Conservation (phyloP, 2,329 filamentous ascomycete species). For the Alternaria panax region DNA sequence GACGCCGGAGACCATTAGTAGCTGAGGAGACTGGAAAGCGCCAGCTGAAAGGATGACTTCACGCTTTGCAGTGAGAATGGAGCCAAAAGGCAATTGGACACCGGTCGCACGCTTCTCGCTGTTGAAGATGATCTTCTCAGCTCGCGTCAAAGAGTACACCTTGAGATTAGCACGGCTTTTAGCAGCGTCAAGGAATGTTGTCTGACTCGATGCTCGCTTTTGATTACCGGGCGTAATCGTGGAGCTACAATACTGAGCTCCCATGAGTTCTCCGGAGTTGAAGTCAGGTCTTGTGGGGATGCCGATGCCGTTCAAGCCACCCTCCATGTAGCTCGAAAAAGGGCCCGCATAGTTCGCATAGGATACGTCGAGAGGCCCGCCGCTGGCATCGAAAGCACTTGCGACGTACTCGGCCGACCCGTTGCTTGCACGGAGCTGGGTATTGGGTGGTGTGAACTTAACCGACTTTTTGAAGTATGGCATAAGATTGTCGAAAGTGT, state of each 20-base stretch:
- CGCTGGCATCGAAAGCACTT: conserved; percentile 15
- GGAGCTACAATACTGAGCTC: conserved; percentile 22
- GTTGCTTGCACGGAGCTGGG: conserved; percentile 16
- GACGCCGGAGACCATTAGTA: conserved; percentile 50
- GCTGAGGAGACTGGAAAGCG: conserved; percentile 54
- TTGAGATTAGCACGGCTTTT: conserved; percentile 9
- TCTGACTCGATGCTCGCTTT: conserved; percentile 18
- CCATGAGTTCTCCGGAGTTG: conserved; percentile 26
- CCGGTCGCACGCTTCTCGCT: conserved; percentile 31
- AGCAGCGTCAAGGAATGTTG: conserved; percentile 13
- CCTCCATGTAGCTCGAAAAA: conserved; percentile 26
- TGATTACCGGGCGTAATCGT: conserved; percentile 35
- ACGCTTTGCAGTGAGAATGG: conserved; percentile 40
- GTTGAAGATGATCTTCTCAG: conserved; percentile 48
- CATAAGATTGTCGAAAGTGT: conserved; percentile 35
- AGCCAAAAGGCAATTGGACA: conserved; percentile 21
- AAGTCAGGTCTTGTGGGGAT: conserved; percentile 23
- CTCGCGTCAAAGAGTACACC: conserved; percentile 45
- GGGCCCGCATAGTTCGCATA: conserved; percentile 29
- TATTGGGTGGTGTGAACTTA: conserved; percentile 39
- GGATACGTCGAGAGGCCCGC: conserved; percentile 24
- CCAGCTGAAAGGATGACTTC: conserved; percentile 57
- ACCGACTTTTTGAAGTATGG: conserved; percentile 41
- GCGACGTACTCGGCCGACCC: conserved; percentile 20
- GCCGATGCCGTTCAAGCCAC: conserved; percentile 23